A percentile compares a stretch with the other conserved stretches of the same genome.
Evolutionary conservation across 257 asterid genomes (phyloP).

Genomic region (Jaltomata sinuosa): DNA sequence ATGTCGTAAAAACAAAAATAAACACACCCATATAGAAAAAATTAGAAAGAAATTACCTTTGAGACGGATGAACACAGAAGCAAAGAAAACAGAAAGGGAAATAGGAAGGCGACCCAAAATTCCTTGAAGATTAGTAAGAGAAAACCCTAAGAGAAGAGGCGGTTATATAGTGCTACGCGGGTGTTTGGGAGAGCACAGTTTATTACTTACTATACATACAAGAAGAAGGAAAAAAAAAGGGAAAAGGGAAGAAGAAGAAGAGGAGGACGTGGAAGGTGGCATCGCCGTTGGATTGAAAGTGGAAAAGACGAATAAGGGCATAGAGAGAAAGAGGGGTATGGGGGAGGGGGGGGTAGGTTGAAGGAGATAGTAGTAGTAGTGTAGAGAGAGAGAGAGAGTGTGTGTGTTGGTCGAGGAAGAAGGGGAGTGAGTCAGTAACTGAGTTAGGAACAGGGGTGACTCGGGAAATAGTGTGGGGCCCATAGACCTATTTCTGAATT

Average conservation of each 20-base stretch:
- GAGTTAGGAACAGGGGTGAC: conserved; percentile 3
- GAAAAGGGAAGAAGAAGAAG: not conserved
- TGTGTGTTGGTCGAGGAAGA: not conserved
- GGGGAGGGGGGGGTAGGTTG: not conserved
- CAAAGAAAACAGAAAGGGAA: not conserved
- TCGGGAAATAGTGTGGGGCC: not conserved
- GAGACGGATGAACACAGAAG: not conserved
- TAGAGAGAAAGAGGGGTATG: not conserved
- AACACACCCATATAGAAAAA: not conserved
- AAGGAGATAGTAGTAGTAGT: not conserved
- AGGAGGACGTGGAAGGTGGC: conserved; percentile 12
- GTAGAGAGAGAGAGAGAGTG: not conserved
- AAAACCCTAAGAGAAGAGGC: conserved; percentile 21
- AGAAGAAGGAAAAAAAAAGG: not conserved
- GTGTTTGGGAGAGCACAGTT: not conserved
- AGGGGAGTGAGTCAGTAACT: conserved; percentile 1
- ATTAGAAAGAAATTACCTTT: not conserved
- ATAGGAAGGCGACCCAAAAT: not conserved
- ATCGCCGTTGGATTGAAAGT: conserved; percentile 20
- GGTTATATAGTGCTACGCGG: conserved; percentile 8
- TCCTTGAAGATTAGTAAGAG: not conserved
- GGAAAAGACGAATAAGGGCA: conserved; percentile 24
- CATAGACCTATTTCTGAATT: no score
- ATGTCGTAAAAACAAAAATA: not conserved
- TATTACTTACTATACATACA: not conserved